Conservation (phyloP, 2,329 filamentous ascomycete species). For the Chaetomiaceae sp. region DNA sequence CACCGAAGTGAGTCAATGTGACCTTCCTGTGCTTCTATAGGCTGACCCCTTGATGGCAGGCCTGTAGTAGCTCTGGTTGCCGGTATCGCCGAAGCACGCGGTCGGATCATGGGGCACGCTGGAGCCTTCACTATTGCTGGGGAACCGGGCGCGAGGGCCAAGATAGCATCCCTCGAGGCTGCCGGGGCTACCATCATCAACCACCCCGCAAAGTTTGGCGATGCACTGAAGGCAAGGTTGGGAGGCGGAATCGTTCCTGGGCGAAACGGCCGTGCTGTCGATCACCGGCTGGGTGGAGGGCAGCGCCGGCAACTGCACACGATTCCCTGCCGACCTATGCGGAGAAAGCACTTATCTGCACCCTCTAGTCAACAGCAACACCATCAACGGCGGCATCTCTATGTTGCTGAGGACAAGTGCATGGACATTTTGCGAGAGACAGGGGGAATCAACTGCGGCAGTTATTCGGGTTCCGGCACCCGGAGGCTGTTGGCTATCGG, state of each 20-base stretch:
- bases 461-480: constrained; percentile 33
- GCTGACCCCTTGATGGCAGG: constrained; percentile 33
- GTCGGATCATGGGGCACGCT: constrained; percentile 72
- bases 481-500: constrained; percentile 56
- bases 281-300: no score
- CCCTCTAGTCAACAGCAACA: constrained; percentile 31
- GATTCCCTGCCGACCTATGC: constrained; percentile 28
- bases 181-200: constrained; percentile 67
- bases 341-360: background rate
- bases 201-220: constrained; percentile 71
- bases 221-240: constrained; percentile 60
- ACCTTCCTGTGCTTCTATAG: background rate
- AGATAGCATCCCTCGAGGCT: constrained; percentile 60
- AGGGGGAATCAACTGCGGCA: constrained; percentile 41
- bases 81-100: constrained; percentile 58
- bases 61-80: constrained; percentile 70
- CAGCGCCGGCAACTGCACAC: constrained; percentile 41
- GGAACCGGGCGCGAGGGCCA: constrained; percentile 60
- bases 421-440: constrained; percentile 49
- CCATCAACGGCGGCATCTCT: constrained; percentile 46
- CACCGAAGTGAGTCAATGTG: constrained; percentile 55
- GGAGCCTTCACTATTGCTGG: constrained; percentile 66
- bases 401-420: constrained; percentile 50
- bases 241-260: constrained; percentile 16
- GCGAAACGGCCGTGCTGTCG: background rate